These are phyloP conservation scores for Candida glucosophila DNA, from an alignment of 1,139 yeast species.

Conservation along the genomic window DNA sequence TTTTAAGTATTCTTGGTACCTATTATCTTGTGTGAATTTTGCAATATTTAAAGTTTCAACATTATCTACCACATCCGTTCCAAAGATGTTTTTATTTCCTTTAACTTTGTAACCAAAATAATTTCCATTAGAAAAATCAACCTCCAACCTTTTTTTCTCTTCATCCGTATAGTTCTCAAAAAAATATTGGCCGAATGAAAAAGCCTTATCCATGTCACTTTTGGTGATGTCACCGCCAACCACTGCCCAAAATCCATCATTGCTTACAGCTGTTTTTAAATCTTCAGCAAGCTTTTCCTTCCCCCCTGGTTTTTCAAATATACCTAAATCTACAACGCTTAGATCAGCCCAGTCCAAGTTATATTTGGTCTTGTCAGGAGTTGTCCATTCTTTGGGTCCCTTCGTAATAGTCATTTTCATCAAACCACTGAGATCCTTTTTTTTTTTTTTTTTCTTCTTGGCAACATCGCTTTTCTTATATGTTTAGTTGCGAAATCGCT, in stretches of 20 bases:
- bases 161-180: slow-evolving; percentile 17
- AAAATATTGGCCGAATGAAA: slow-evolving; percentile 20
- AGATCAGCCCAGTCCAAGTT: slow-evolving; percentile 25
- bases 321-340: slow-evolving; percentile 17
- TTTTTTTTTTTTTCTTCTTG: too few species aligned
- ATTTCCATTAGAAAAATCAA: slow-evolving; percentile 20
- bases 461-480: too few species aligned
- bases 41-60: slow-evolving; percentile 25
- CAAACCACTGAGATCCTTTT: too few species aligned
- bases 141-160: slow-evolving; percentile 17
- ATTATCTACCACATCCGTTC: slow-evolving; percentile 20
- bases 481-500: too few species aligned
- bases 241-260: slow-evolving; percentile 27
- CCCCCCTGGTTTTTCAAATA: slow-evolving; percentile 19
- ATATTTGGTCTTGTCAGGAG: slow-evolving; percentile 18
- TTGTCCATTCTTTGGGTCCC: slow-evolving; percentile 12
- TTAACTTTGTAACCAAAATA: slow-evolving; percentile 24
- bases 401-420: slow-evolving; percentile 1
- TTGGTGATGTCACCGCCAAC: slow-evolving; percentile 17
- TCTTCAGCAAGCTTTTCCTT: slow-evolving; percentile 18
- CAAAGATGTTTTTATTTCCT: slow-evolving; percentile 18
- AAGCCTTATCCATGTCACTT: slow-evolving; percentile 17
- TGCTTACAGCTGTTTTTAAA: slow-evolving; percentile 16
- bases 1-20: slow-evolving; percentile 14
- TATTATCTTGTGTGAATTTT: slow-evolving; percentile 18